Base-by-base conservation (phyloP, 1,284 basidiomycete species). In the Ceratobasidium papillatum region DNA sequence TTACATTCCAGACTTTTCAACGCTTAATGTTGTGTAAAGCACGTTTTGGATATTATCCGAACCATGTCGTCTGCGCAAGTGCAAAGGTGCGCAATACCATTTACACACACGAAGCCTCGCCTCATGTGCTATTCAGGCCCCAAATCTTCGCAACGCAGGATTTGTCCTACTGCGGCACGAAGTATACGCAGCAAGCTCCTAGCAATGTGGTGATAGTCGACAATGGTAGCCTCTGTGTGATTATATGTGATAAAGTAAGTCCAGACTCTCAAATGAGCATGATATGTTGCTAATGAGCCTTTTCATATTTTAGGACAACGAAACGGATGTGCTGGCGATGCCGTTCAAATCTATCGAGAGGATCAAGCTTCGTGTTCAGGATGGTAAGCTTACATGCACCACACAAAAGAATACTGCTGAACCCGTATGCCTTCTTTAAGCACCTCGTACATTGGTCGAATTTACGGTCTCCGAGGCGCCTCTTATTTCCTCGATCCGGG, bases 11-110 rank as follows among this genome's bases (percentile, higher is more conserved):
- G n/a, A 54, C 3, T 25, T 36, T 8, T 22, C 32, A 14, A n/a
- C 11, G 45, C 38, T 54, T 22, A 30, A 9, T 19, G 17, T 34
- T 17, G 11, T 38, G 22, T 43, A 41, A 52, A 73, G 71, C 71
- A 73, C n/a, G 38, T 73, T 19, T 49, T 73, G 9, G 71, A 73
- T 43, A 62, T 73, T 12, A 63, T 73, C 12, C 71, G 58, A 14
- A 38, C 71, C 27, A 73, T 73, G 71, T 73, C 71, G 3, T 62
- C 43, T 19, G 71, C 49, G 11, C 30, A 25, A 12, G 49, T 63
- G 32, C 45, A 73, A 25, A 63, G 71, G 71, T 62, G 54, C 22
- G 12, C 5, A 25, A 9, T 9, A 17, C 2, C 19, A 30, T 49
- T 22, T 25, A 1, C 41, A n/a, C 27, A 3, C 34, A 32, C 19